phyloP scores from a whole-genome alignment of 164 flowering plant species.

The Hamamelis virginiana region DNA sequence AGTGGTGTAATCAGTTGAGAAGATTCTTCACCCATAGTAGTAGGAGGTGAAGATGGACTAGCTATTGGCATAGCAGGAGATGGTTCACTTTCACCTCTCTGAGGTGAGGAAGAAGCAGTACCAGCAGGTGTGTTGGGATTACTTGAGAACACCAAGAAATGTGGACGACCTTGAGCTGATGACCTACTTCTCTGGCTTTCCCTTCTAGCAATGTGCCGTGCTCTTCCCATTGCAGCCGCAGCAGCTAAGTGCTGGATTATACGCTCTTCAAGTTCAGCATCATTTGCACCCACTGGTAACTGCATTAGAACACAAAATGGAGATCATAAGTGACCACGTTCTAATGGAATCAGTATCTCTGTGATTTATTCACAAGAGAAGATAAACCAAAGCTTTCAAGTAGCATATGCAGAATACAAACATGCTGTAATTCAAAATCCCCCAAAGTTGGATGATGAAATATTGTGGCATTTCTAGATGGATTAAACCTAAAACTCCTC shows the following conservation, averaged over 20 bases:
- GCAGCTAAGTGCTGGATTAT: slow-evolving; percentile 53
- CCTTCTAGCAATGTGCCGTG: slow-evolving; percentile 40
- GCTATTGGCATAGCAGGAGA: slow-evolving; percentile 7
- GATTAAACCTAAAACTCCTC: slow-evolving; percentile 32
- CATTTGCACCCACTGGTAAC: slow-evolving; percentile 39
- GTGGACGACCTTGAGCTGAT: slow-evolving; percentile 34
- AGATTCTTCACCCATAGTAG: slow-evolving; percentile 10
- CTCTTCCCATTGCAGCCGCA: slow-evolving; percentile 51
- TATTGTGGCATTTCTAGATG: slow-evolving; percentile 36
- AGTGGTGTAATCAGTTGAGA: slow-evolving; percentile 2
- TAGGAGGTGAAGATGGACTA: slow-evolving; percentile 14
- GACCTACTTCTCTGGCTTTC: slow-evolving; percentile 37
- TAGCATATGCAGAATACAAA: slow-evolving; percentile 6
- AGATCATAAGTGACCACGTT: background rate
- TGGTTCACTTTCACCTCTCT: slow-evolving; percentile 16
- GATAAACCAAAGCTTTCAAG: background rate
- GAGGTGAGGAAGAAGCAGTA: slow-evolving; percentile 23
- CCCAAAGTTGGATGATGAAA: slow-evolving; percentile 47
- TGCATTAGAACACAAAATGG: slow-evolving; percentile 11
- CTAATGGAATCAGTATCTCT: background rate
- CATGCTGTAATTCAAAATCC: slow-evolving; percentile 44
- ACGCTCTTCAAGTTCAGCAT: slow-evolving; percentile 47
- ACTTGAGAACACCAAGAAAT: slow-evolving; percentile 28
- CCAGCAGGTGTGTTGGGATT: slow-evolving; percentile 18
- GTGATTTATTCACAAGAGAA: background rate